Evolutionary conservation across 495 filamentous ascomycete genomes (phyloP).

Genomic region (Aeminium ludgeri): DNA sequence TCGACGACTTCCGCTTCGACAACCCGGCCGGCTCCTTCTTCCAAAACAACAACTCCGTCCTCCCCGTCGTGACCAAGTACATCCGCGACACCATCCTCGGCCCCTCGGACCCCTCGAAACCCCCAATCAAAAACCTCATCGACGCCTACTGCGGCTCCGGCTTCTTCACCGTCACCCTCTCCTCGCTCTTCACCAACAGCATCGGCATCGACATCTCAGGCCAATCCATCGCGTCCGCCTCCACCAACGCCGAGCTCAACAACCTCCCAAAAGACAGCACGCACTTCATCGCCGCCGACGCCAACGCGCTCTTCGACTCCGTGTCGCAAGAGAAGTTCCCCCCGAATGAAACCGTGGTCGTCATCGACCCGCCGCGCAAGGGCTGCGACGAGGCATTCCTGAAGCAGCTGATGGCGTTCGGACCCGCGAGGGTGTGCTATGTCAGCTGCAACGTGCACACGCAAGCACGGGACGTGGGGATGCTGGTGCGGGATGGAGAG

Average conservation of each 20-base stretch:
- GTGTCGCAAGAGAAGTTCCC: slow-evolving; percentile 40
- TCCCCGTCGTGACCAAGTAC: slow-evolving; percentile 76
- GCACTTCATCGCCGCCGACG: slow-evolving; percentile 72
- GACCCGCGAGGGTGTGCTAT: slow-evolving; percentile 67
- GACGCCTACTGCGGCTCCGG: slow-evolving; percentile 96
- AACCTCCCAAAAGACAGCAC: slow-evolving; percentile 43
- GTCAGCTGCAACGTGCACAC: slow-evolving; percentile 97
- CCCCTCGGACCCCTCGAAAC: slow-evolving; percentile 16
- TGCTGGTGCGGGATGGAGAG: slow-evolving; percentile 46
- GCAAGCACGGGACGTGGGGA: slow-evolving; percentile 80
- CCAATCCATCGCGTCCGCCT: slow-evolving; percentile 57
- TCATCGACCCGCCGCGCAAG: slow-evolving; percentile 89
- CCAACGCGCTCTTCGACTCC: slow-evolving; percentile 56
- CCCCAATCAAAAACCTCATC: slow-evolving; percentile 61
- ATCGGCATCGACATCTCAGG: slow-evolving; percentile 56
- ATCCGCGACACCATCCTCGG: slow-evolving; percentile 62
- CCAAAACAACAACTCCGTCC: slow-evolving; percentile 99
- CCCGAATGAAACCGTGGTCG: slow-evolving; percentile 64
- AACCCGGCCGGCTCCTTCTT: slow-evolving; percentile 91
- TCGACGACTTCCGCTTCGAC: slow-evolving; percentile 68
- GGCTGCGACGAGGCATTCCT: slow-evolving; percentile 82
- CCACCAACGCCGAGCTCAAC: slow-evolving; percentile 62
- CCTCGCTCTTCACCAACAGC: slow-evolving; percentile 53
- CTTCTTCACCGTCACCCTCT: slow-evolving; percentile 89
- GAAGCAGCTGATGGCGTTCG: slow-evolving; percentile 56